Evolutionary conservation across 257 asterid genomes (phyloP), one percentile per base, ranked within the genome.

Genomic region (Paraleonurus japonicus): DNA sequence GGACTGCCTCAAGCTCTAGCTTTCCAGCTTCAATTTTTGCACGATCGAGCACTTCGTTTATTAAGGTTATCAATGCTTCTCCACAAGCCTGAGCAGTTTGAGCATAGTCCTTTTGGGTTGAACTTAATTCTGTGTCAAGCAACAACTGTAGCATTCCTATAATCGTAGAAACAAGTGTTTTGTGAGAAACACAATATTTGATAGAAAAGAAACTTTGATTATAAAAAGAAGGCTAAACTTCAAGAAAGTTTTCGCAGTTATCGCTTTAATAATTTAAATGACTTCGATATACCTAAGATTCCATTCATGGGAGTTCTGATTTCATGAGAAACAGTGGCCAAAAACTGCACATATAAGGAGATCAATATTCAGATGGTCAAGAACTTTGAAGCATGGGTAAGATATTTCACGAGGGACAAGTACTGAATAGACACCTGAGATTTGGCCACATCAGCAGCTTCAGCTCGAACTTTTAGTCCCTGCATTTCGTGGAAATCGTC

Each of bases 301-400:
- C 98, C 98, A 43, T 93, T 90, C 98, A 93, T 90, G 17, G 98
- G 97, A 76, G 98, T 93, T 83, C 98, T 81, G 70, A 93, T 93
- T 83, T 93, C 98, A 67, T 93, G 98, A 22, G 98, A 93, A 85
- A 93, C 97, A 17, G 98, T 93, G 48, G 98, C 98, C 64, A 93
- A 72, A 82, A 93, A 93, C 98, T 90, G 78, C 77, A 80, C 61
- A 65, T 33, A 69, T 72, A 62, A 19, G 72, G 45, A 66, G 69
- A 30, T 37, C 41, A 68, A 70, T 16, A 70, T 15, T 72, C 75
- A 68, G 72, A 30, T 58, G 55, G 27, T 67, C 66, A 67, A 69
- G 59, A 41, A 15, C 15, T 37, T 48, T 17, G 30, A 45, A 78
- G 26, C 53, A 47, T 41, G 26, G 35, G 20, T 59, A 17, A 17